Evolutionary conservation across 768 basidiomycete genomes (phyloP), one percentile per base, ranked within the genome.

Genomic region (Serendipita sp.): DNA sequence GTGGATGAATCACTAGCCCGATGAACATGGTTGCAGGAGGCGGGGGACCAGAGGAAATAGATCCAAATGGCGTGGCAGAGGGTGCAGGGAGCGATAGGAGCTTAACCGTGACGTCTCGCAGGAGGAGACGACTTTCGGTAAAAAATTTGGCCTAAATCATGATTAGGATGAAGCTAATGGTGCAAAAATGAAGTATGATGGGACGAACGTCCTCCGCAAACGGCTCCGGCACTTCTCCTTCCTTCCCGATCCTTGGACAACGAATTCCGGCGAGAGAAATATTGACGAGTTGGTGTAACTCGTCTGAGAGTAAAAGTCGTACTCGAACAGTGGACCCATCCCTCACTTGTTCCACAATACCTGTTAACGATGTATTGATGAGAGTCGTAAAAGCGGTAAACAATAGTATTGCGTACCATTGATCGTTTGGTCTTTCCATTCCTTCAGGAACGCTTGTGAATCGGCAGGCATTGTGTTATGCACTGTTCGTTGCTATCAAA

Each of bases 261-360:
- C 88, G 82, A 58, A 91, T 83, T 45, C 91, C 91, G 30, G 91
- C 89, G 64, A 90, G 78, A 5, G 86, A 79, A 66, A 97, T 80
- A 70, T 91, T 96, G 71, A 86, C 78, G 63, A 94, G 78, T 74
- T 96, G 96, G 70, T 99, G 96, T 63, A 88, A 83, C 11, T 85
- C 87, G 45, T 89, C 84, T 17, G 92, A 87, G 76, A 97, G 82
- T 62, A 96, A 76, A 51, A 98, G 80, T 58, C 96, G 85, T 53
- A 88, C 82, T 22, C 95, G 86, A 31, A 98, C 74, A 30, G 90
- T 94, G 22, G 89, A 86, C 56, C 93, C 95, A 70, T 98, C 94
- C 58, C 88, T 82, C 61, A 97, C 92, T 70, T 88, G 85, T 74
- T 99, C 95, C 64, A 98, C 90, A 64, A 97, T 81, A 53, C 88